Evolutionary conservation across 768 basidiomycete species (phyloP), one percentile per base, ranked within the genome.

Genomic region (Calvatia gigantea): DNA sequence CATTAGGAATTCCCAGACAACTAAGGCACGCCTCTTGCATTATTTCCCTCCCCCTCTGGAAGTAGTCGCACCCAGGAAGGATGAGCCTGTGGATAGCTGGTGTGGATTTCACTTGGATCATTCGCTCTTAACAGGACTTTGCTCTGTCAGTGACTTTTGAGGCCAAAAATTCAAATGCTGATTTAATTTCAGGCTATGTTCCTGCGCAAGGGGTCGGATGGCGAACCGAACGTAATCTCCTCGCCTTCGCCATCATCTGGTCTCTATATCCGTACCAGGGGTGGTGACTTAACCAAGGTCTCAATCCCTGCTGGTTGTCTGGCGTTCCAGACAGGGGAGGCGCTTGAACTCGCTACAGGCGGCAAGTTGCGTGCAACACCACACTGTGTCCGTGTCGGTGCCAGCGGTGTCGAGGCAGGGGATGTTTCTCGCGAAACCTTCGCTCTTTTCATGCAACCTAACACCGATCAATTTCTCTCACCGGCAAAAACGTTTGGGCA

Each of bases 261-360:
- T 0, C 78, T 99, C 14, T 97, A 94, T 71, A 97, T 99, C 62
- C 85, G 85, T 43, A 93, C 90, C 19, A 83, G 95, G 31, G 86
- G 87, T 2, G 87, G 89, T 2, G 74, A 83, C 21, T 68, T 95
- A 25, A 84, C 83, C 12, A 94, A 92, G 68, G 92, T 96, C 15
- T 78, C 84, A 1, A 97, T 99, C 59, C 96, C 97, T 3, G 64
- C 73, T 15, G 83, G 91, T 65, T 91, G 87, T 64, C 72, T 96
- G 49, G 96, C 95, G 2, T 98, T 99, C 70, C 97, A 99, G 69
- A 98, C 94, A 0, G 97, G 97, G 5, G 94, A 99, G 72, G 92
- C 96, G 7, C 81, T 99, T 19, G 87, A 97, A 68, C 75, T 98
- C 21, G 87, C 95, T 21, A 98, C 96, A 1, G 83, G 78, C 8